phyloP scores from a whole-genome alignment of 129 eudicot genomes.

The Lactuca sativa region DNA sequence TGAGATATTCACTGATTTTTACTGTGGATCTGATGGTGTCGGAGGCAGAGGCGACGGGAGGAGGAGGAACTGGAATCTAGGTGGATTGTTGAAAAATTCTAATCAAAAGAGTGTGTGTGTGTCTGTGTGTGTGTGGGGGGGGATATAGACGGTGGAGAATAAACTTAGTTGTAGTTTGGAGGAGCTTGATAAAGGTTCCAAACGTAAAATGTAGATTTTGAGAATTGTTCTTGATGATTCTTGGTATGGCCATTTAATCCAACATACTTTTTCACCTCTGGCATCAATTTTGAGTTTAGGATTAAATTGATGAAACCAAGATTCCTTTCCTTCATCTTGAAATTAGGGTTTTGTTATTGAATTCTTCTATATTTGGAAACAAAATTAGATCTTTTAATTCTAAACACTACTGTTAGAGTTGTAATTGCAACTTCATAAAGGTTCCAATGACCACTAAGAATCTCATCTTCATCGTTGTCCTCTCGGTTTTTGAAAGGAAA shows the following conservation, averaged over 20 bases:
- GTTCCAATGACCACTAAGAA: too few relatives aligned
- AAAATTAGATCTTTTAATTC: background rate
- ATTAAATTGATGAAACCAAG: constrained; percentile 10
- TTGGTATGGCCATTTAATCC: constrained; percentile 48
- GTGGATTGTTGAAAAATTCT: constrained; percentile 36
- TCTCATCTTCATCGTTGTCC: too few relatives aligned
- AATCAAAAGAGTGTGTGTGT: constrained; percentile 33
- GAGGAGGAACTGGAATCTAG: constrained; percentile 20
- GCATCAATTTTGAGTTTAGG: background rate
- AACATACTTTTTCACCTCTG: background rate
- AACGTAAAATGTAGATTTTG: constrained; percentile 84
- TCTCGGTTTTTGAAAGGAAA: too few relatives aligned
- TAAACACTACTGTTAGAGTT: background rate
- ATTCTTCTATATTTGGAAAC: background rate
- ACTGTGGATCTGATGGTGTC: constrained; percentile 47
- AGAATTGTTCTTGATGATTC: constrained; percentile 72
- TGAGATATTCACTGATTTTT: constrained; percentile 72
- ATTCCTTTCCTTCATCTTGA: background rate
- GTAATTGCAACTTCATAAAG: constrained; percentile 59
- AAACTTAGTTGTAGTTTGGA: constrained; percentile 79
- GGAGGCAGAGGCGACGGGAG: constrained; percentile 28
- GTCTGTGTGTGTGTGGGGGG: too few relatives aligned
- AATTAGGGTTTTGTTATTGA: background rate
- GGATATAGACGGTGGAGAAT: constrained; percentile 81
- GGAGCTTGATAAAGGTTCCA: constrained; percentile 80